phyloP scores from a whole-genome alignment of 306 rosid genomes.

The Trifolium pratense region DNA sequence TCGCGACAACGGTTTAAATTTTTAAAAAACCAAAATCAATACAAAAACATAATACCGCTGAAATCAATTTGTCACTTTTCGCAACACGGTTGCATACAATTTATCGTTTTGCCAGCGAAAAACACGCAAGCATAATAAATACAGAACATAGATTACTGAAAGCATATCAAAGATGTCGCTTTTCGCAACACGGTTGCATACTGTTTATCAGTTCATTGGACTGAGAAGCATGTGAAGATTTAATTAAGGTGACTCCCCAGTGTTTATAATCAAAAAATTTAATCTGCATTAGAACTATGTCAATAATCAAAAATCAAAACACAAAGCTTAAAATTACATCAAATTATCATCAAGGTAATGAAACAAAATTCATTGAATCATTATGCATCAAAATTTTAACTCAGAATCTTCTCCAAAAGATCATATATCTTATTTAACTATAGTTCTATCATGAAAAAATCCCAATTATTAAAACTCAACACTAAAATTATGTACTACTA shows the following conservation, averaged over 20 bases:
- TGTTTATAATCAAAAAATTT: conserved; percentile 3
- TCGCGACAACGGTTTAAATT: background rate
- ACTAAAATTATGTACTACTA: background rate
- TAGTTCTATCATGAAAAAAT: background rate
- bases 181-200: too few relatives aligned
- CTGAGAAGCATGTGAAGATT: background rate
- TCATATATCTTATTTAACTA: background rate
- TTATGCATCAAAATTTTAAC: conserved; percentile 8
- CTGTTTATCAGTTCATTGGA: conserved; percentile 1
- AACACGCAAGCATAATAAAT: background rate
- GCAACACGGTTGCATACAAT: background rate
- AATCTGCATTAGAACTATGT: conserved; percentile 7
- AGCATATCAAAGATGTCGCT: background rate
- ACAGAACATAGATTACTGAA: conserved; percentile 15
- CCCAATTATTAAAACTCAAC: background rate
- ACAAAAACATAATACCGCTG: background rate
- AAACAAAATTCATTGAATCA: conserved; percentile 35
- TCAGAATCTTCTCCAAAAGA: conserved; percentile 16
- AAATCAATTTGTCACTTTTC: background rate
- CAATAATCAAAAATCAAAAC: conserved; percentile 8
- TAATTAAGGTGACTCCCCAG: background rate
- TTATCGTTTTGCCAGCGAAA: background rate
- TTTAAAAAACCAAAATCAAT: background rate
- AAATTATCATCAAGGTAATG: conserved; percentile 16
- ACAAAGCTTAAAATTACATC: conserved; percentile 15